phyloP scores from a whole-genome alignment of 1,139 yeast species.

The Kurtzmaniella natalensis region DNA sequence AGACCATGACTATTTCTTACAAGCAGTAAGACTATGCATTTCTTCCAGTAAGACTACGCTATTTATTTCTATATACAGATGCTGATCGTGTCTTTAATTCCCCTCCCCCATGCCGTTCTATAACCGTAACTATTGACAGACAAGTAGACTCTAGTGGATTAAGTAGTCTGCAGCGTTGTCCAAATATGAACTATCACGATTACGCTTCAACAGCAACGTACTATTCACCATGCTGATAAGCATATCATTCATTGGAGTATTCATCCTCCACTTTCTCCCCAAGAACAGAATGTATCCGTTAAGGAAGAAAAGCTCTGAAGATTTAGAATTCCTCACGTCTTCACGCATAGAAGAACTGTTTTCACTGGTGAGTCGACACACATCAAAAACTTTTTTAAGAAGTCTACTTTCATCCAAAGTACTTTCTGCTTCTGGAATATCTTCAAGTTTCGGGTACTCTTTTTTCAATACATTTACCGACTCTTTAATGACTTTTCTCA shows the following conservation, averaged over 20 bases:
- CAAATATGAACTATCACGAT: no score
- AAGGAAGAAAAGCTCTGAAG: conserved; percentile 74
- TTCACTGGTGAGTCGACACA: conserved; percentile 42
- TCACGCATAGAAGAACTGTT: conserved; percentile 89
- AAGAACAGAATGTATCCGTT: conserved; percentile 65
- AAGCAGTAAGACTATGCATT: no score
- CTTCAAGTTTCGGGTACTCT: conserved; percentile 29
- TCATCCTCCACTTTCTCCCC: conserved; percentile 39
- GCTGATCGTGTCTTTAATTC: no score
- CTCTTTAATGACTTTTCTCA: conserved; percentile 44
- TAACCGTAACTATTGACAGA: no score
- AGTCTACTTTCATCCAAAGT: conserved; percentile 41
- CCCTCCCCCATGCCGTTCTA: no score
- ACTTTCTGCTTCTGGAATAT: conserved; percentile 32
- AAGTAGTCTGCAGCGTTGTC: no score
- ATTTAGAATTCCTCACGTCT: conserved; percentile 57
- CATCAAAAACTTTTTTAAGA: conserved; percentile 41
- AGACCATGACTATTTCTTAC: no score
- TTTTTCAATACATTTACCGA: conserved; percentile 34
- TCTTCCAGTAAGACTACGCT: no score
- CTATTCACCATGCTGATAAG: conserved; percentile 46
- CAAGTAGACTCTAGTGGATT: no score
- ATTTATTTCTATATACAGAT: no score
- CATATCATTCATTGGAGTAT: conserved; percentile 45
- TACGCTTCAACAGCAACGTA: conserved; percentile 32